Evolutionary conservation across 2,329 filamentous ascomycete genomes (phyloP).

Genomic region (Cephalotrichum gorgonifer): DNA sequence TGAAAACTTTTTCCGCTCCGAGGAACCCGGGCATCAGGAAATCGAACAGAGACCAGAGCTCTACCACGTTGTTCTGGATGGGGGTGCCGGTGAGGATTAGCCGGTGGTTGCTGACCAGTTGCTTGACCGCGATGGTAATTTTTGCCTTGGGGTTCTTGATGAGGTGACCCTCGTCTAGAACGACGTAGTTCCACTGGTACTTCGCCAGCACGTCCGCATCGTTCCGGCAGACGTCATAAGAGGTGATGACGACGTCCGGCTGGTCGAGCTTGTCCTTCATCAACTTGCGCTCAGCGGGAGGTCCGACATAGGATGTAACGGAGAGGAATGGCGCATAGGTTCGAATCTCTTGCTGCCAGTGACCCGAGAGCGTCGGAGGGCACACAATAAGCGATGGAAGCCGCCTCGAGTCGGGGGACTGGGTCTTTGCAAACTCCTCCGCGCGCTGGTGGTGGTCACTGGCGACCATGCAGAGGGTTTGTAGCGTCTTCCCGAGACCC

Average conservation of each 20-base stretch:
- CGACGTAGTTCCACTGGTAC: slow-evolving; percentile 93
- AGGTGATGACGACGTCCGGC: slow-evolving; percentile 92
- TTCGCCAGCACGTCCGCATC: slow-evolving; percentile 77
- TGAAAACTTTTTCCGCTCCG: slow-evolving; percentile 87
- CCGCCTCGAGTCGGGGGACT: slow-evolving; percentile 64
- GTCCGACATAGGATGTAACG: slow-evolving; percentile 83
- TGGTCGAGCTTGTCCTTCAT: slow-evolving; percentile 59
- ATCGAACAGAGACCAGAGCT: slow-evolving; percentile 96
- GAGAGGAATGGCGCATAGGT: slow-evolving; percentile 90
- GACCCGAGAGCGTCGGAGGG: slow-evolving; percentile 88
- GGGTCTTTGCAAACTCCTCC: slow-evolving; percentile 78
- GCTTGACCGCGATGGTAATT: slow-evolving; percentile 87
- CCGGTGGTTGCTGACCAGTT: slow-evolving; percentile 80
- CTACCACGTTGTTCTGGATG: slow-evolving; percentile 94
- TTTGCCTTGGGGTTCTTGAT: slow-evolving; percentile 99
- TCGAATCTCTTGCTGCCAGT: slow-evolving; percentile 97
- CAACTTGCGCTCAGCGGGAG: slow-evolving; percentile 67
- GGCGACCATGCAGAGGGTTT: slow-evolving; percentile 95
- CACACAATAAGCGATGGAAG: slow-evolving; percentile 92
- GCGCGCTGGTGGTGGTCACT: slow-evolving; percentile 93
- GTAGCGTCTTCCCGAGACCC: slow-evolving; percentile 94
- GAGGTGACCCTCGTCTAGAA: slow-evolving; percentile 92
- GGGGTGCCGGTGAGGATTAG: slow-evolving; percentile 94
- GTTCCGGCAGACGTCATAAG: slow-evolving; percentile 95
- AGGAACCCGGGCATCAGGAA: slow-evolving; percentile 99